Evolutionary conservation across 257 asterid genomes (phyloP), one percentile per base, ranked within the genome.

Genomic region (Solanum medicagineum): DNA sequence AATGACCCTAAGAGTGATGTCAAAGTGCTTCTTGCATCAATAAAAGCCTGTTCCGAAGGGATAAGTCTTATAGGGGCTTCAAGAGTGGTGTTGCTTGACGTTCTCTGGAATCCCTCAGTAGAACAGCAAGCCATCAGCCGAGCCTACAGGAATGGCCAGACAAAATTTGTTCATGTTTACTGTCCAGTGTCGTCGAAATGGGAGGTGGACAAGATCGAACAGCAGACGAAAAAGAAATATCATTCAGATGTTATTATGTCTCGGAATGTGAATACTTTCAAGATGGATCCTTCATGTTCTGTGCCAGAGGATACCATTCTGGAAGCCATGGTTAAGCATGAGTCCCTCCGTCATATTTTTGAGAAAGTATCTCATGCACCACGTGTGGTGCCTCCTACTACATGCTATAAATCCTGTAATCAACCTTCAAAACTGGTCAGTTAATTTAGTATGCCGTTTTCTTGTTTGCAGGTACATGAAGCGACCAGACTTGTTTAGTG

Each of bases 61-160:
- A 95, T 96, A 49, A 93, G 85, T 88, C 75, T 96, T 14, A 93
- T 94, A 3, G 99, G 98, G 45, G 98, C 98, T 2, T 96, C 98
- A 1, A 90, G 98, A 47, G 98, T 95, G 5, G 95, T 96, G 29
- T 63, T 95, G 83, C 93, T 96, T 10, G 98, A 96, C 79, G 94
- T 93, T 16, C 91, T 87, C 6, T 96, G 98, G 98, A 96, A 96
- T 65, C 97, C 98, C 1, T 88, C 97, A 0, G 94, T 93, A 1
- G 91, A 93, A 69, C 87, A 92, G 69, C 98, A 95, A 86, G 98
- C 98, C 22, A 90, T 94, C 3, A 88, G 97, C 87, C 87, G 98
- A 16, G 98, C 98, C 5, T 93, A 94, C 83, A 89, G 97, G 89
- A 89, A 93, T 6, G 98, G 99, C 0, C 98, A 96, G 69, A 91